Evolutionary conservation across 1,284 basidiomycete species (phyloP), one percentile per base, ranked within the genome.

Genomic region (Trichosporon ovoides): DNA sequence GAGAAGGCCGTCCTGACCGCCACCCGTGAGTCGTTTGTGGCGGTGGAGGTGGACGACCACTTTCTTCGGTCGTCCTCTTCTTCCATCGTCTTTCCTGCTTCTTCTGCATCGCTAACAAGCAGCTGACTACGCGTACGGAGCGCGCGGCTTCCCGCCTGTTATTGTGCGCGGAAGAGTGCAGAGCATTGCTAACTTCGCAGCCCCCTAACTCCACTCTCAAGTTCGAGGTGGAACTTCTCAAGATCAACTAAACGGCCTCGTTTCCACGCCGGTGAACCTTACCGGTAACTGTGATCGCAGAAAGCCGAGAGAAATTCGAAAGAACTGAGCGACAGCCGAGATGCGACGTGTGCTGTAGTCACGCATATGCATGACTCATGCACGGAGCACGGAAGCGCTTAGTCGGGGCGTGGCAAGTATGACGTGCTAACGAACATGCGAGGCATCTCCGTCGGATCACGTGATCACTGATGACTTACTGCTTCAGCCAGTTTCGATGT

Each of bases 1-100:
- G 75, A 88, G 77, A 91, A 87, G 78, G 91, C 90, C 38, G 71
- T 77, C 52, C 77, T 93, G 53, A 87, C 79, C 66, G 72, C 68
- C 60, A 71, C 72, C 38, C 74, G 70, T 43, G 65, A 48, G 43
- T 48, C 66, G 52, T 52, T 24, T 18, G 37, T 50, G 20, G 55
- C 31, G 37, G 37, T 38, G 28, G 19, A 13, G 33, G 37, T 38
- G 28, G 38, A 33, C 40, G 31, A n/a, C n/a, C n/a, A n/a, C n/a
- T n/a, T n/a, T n/a, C n/a, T n/a, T n/a, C 7, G 49, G 28, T 22
- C 33, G 13, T 14, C 35, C 54, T 58, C 56, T 36, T 38, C 33
- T 50, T 53, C 51, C 43, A 35, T 51, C 55, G 34, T 54, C 52
- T 58, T 54, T 14, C n/a, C 43, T 48, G 5, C 43, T 3, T 48